Evolutionary conservation across 106 monocot genomes (phyloP).

Genomic region (Dioscorea dumetorum): DNA sequence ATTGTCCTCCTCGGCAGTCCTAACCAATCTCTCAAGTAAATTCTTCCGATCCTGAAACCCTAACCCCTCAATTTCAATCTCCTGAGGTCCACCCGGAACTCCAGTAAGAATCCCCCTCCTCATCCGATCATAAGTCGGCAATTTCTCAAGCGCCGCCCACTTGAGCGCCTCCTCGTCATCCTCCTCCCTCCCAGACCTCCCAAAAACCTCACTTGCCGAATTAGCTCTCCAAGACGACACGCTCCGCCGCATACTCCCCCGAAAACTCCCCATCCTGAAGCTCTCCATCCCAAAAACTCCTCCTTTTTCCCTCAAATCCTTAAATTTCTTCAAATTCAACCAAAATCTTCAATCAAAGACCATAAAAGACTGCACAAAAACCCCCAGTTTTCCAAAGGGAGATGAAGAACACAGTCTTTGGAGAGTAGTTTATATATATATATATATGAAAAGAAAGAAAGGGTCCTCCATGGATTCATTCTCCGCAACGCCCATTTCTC

Average conservation of each 20-base stretch:
- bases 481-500: too few relatives aligned
- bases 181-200: conserved; percentile 14
- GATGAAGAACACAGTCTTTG: too few relatives aligned
- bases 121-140: conserved; percentile 26
- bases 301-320: not conserved
- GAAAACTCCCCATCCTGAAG: conserved; percentile 1
- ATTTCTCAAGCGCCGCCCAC: conserved; percentile 29
- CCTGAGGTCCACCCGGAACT: not conserved
- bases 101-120: conserved; percentile 15
- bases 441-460: too few relatives aligned
- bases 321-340: not conserved
- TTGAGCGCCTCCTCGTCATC: conserved; percentile 29
- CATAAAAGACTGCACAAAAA: not conserved
- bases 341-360: not conserved
- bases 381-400: too few relatives aligned
- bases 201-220: conserved; percentile 11
- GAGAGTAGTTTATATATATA: too few relatives aligned
- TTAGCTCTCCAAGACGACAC: conserved; percentile 12
- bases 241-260: conserved; percentile 18
- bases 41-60: conserved; percentile 7
- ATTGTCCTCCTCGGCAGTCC: conserved; percentile 17
- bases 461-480: too few relatives aligned
- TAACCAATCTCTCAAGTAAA: conserved; percentile 15
- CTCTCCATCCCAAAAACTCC: not conserved
- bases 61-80: conserved; percentile 12